These are phyloP conservation scores for Erysimum cheiri DNA, from an alignment of 441 rosid species.

Conservation along the genomic window DNA sequence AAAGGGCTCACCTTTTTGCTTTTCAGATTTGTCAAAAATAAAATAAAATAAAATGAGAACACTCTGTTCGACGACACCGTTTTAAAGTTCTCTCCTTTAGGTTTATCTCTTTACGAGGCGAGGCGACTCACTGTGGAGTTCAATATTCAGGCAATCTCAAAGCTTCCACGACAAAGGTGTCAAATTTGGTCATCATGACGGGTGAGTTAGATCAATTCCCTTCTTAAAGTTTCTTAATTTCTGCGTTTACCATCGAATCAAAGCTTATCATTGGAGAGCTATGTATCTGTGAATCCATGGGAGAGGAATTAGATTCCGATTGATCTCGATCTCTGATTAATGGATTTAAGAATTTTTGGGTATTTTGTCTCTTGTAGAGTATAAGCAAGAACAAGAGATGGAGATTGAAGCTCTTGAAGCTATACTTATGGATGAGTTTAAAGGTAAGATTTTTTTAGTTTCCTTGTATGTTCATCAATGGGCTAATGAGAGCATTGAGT, in stretches of 20 bases:
- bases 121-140: no score
- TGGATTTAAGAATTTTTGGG: neutral
- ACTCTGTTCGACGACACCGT: conserved; percentile 6
- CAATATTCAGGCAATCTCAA: conserved; percentile 29
- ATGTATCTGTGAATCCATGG: conserved; percentile 22
- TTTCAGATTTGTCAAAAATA: neutral
- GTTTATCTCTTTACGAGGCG: no score
- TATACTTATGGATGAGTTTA: conserved; percentile 93
- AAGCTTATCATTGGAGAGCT: conserved; percentile 6
- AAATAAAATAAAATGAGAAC: neutral
- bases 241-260: conserved; percentile 6
- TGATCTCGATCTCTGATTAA: conserved; percentile 23
- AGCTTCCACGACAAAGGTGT: conserved; percentile 23
- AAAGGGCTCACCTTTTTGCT: conserved; percentile 2
- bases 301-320: conserved; percentile 14
- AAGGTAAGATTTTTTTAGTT: conserved; percentile 56
- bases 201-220: conserved; percentile 33
- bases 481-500: conserved; percentile 24
- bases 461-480: conserved; percentile 15
- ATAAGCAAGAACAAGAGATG: conserved; percentile 89
- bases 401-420: conserved; percentile 97
- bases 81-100: conserved; percentile 40
- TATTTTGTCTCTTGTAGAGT: conserved; percentile 51
- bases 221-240: conserved; percentile 20
- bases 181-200: conserved; percentile 39